phyloP scores from a whole-genome alignment of 495 filamentous ascomycete species.

The Aspergillus leporis region DNA sequence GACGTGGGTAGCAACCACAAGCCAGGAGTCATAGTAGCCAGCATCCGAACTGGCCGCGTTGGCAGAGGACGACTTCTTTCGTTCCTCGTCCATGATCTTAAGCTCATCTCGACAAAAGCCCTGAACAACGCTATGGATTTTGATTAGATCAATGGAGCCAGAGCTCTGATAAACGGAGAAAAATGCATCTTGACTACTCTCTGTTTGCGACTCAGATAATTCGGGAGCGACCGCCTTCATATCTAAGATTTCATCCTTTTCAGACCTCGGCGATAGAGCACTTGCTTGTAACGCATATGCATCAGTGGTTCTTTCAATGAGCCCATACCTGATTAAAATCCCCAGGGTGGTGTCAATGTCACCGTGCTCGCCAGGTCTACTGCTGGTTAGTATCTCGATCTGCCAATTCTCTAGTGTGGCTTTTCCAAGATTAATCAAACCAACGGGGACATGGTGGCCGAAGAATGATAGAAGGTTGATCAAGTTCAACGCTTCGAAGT shows the following conservation, averaged over 20 bases:
- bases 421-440: slow-evolving; percentile 68
- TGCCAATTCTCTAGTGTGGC: slow-evolving; percentile 55
- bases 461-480: slow-evolving; percentile 76
- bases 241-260: slow-evolving; percentile 23
- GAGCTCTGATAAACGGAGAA: slow-evolving; percentile 48
- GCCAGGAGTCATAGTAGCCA: slow-evolving; percentile 56
- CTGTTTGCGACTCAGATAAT: slow-evolving; percentile 37
- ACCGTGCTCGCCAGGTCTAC: slow-evolving; percentile 51
- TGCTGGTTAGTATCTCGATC: slow-evolving; percentile 47
- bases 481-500: slow-evolving; percentile 65
- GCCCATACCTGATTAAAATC: slow-evolving; percentile 66
- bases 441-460: slow-evolving; percentile 72
- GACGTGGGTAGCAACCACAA: slow-evolving; percentile 58
- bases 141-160: slow-evolving; percentile 62
- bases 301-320: slow-evolving; percentile 59
- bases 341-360: slow-evolving; percentile 70
- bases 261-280: slow-evolving; percentile 25
- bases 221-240: slow-evolving; percentile 28
- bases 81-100: slow-evolving; percentile 52
- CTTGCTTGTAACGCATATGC: slow-evolving; percentile 42
- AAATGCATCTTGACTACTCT: slow-evolving; percentile 51
- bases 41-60: slow-evolving; percentile 19
- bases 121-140: slow-evolving; percentile 78
- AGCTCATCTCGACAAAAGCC: slow-evolving; percentile 74
- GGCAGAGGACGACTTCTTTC: slow-evolving; percentile 20